Percentiles rank a stretch among this genome's conserved stretches.
Conservation (phyloP, 2,329 filamentous ascomycete genomes). For the Escovopsis sp. region DNA sequence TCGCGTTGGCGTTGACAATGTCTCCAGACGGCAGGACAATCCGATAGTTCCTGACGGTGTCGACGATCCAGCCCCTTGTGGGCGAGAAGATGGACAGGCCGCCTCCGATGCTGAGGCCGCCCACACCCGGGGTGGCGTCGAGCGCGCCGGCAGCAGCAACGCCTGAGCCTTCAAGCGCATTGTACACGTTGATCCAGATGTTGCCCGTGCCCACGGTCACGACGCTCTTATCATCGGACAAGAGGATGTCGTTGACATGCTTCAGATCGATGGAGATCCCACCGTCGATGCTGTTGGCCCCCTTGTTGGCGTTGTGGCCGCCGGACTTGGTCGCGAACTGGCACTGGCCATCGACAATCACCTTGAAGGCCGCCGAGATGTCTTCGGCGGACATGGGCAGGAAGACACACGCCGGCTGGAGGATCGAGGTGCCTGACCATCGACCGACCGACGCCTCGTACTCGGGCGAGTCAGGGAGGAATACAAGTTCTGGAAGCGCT, state of each 20-base stretch:
- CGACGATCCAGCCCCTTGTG: slow-evolving; percentile 24
- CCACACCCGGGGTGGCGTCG: slow-evolving; percentile 7
- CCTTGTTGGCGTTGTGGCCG: slow-evolving; percentile 28
- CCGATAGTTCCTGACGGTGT: slow-evolving; percentile 27
- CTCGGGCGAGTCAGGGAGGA: too few relatives aligned
- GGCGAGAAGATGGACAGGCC: slow-evolving; percentile 5
- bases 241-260: slow-evolving; percentile 13
- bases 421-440: slow-evolving; percentile 3
- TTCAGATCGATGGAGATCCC: slow-evolving; percentile 26
- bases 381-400: slow-evolving; percentile 1
- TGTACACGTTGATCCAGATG: slow-evolving; percentile 7
- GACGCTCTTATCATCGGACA: slow-evolving; percentile 6
- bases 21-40: slow-evolving; percentile 29
- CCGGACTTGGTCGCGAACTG: slow-evolving; percentile 24
- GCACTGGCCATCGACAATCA: neutral
- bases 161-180: neutral
- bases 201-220: slow-evolving; percentile 24
- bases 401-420: slow-evolving; percentile 1
- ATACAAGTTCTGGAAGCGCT: too few relatives aligned
- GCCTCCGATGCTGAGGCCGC: slow-evolving; percentile 9
- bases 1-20: slow-evolving; percentile 24
- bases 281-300: slow-evolving; percentile 23
- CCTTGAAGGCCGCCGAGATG: slow-evolving; percentile 1
- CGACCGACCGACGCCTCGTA: neutral
- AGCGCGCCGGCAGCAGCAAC: neutral